Evolutionary conservation across 2,329 filamentous ascomycete species (phyloP).

Genomic region (Trichoderma sp.): DNA sequence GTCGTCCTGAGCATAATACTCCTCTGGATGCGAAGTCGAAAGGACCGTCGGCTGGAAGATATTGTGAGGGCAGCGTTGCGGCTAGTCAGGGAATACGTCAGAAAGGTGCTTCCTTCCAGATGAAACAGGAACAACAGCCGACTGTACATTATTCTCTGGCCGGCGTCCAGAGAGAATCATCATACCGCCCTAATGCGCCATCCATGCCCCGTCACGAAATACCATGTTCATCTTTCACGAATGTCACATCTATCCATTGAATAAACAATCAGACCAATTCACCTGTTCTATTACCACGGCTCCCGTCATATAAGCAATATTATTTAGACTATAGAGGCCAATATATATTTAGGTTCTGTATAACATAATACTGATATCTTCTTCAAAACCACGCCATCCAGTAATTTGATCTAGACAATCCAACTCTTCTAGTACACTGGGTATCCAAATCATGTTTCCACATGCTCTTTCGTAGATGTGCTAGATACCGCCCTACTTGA

Average conservation of each 20-base stretch:
- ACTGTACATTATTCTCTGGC: neutral
- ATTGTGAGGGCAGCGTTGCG: constrained; percentile 64
- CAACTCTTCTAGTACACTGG: neutral
- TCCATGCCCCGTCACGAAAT: constrained; percentile 6
- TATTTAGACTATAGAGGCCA: constrained; percentile 6
- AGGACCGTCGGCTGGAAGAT: constrained; percentile 70
- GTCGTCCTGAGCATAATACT: constrained; percentile 63
- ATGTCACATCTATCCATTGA: neutral
- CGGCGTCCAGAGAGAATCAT: neutral
- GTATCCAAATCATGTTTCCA: neutral
- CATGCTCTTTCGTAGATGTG: neutral
- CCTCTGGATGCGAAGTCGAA: constrained; percentile 68
- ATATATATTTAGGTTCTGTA: neutral
- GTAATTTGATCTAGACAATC: neutral
- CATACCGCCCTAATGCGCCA: neutral
- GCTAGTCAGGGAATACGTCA: constrained; percentile 56
- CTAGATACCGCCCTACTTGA: neutral
- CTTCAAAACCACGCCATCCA: neutral
- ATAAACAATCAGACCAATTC: neutral
- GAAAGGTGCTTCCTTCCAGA: constrained; percentile 57
- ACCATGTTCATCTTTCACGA: neutral
- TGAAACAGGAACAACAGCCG: constrained; percentile 32
- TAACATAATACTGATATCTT: neutral
- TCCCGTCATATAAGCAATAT: neutral
- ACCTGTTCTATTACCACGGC: neutral